phyloP scores from a whole-genome alignment of 2,329 filamentous ascomycete genomes.

The Epichloe glyceriae region DNA sequence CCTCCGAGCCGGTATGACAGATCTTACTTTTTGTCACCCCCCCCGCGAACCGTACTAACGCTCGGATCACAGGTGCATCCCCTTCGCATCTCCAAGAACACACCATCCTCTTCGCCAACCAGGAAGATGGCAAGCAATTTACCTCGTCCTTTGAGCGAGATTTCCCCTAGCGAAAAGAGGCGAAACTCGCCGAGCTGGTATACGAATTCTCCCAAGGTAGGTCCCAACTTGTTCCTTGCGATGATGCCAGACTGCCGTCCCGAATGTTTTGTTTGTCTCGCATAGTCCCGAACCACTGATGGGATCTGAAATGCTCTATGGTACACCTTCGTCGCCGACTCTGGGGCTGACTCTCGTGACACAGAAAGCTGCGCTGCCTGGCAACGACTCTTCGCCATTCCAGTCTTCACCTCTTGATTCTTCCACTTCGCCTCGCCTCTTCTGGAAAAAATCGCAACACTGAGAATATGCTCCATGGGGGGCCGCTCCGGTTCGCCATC shows the following conservation, averaged over 20 bases:
- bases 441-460: slow-evolving; percentile 80
- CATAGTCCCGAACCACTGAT: background rate
- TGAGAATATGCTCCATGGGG: slow-evolving; percentile 60
- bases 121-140: slow-evolving; percentile 51
- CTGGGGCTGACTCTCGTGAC: slow-evolving; percentile 18
- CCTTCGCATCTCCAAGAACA: slow-evolving; percentile 64
- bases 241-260: background rate
- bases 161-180: slow-evolving; percentile 72
- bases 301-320: background rate
- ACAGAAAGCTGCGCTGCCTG: slow-evolving; percentile 51
- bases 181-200: slow-evolving; percentile 90
- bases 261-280: background rate
- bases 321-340: background rate
- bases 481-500: slow-evolving; percentile 50
- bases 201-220: slow-evolving; percentile 35
- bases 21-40: slow-evolving; percentile 8
- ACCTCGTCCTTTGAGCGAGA: slow-evolving; percentile 72
- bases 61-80: slow-evolving; percentile 49
- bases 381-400: slow-evolving; percentile 68
- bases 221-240: slow-evolving; percentile 6
- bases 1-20: slow-evolving; percentile 25
- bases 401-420: slow-evolving; percentile 66
- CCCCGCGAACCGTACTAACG: slow-evolving; percentile 4
- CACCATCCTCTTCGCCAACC: slow-evolving; percentile 43
- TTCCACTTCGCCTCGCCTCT: slow-evolving; percentile 65